Percentiles rank a stretch among this genome's conserved stretches.
Evolutionary conservation across 768 basidiomycete genomes (phyloP).

Genomic region (Leccinum uliginosum): DNA sequence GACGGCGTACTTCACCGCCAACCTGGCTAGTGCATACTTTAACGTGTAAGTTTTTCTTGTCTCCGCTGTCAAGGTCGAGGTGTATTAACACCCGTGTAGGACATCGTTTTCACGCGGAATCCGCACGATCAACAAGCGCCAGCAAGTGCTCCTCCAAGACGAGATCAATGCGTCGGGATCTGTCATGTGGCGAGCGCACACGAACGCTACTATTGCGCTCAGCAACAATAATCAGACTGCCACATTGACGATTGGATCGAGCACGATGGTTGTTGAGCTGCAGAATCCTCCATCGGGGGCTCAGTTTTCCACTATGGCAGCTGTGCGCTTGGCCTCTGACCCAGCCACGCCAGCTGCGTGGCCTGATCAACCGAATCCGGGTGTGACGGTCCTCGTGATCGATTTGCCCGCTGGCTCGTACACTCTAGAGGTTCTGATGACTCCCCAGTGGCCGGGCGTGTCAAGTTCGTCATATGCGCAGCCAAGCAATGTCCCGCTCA

Average conservation of each 20-base stretch:
- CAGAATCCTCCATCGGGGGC: conserved; percentile 66
- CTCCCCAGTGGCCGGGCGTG: conserved; percentile 86
- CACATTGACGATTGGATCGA: conserved; percentile 65
- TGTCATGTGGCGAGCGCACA: conserved; percentile 92
- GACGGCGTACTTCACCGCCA: conserved; percentile 76
- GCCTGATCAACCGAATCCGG: conserved; percentile 71
- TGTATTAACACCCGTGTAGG: conserved; percentile 35
- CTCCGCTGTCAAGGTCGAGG: background rate
- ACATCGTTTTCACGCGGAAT: conserved; percentile 80
- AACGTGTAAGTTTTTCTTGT: conserved; percentile 48
- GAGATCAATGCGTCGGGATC: conserved; percentile 62
- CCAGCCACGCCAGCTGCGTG: conserved; percentile 54
- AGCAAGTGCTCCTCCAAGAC: conserved; percentile 90
- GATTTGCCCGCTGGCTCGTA: conserved; percentile 61
- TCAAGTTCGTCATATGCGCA: conserved; percentile 55
- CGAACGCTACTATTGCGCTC: conserved; percentile 80
- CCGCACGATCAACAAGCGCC: conserved; percentile 75
- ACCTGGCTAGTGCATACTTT: conserved; percentile 75
- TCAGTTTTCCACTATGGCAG: conserved; percentile 49
- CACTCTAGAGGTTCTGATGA: conserved; percentile 82
- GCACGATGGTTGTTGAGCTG: conserved; percentile 64
- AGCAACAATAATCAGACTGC: conserved; percentile 57
- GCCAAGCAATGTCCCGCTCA: conserved; percentile 67
- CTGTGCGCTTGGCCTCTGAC: conserved; percentile 57
- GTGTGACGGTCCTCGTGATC: conserved; percentile 78